Conservation (phyloP, 805 yeast genomes). For the Blastobotrys terrestris region DNA sequence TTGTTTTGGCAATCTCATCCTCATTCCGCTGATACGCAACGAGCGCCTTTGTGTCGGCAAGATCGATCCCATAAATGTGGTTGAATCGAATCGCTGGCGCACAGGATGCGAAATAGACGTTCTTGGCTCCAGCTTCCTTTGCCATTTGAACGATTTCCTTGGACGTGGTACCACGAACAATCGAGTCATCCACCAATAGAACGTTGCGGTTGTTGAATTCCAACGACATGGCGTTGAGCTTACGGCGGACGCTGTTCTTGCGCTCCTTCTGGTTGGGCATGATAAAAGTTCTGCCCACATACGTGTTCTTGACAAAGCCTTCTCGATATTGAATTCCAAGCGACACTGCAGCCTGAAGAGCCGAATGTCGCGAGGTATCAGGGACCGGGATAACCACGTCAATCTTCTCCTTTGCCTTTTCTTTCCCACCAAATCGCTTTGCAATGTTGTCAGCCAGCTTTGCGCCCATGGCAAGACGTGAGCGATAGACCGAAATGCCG, state of each 20-base stretch:
- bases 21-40: constrained; percentile 80
- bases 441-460: constrained; percentile 72
- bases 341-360: constrained; percentile 81
- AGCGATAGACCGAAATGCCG: constrained; percentile 92
- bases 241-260: constrained; percentile 87
- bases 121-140: constrained; percentile 94
- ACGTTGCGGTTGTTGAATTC: constrained; percentile 85
- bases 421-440: constrained; percentile 37
- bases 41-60: constrained; percentile 89
- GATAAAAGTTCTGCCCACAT: constrained; percentile 95
- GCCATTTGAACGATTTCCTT: constrained; percentile 97
- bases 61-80: constrained; percentile 95
- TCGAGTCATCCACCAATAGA: constrained; percentile 90
- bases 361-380: constrained; percentile 95
- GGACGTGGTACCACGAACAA: constrained; percentile 96
- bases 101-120: constrained; percentile 93
- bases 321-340: constrained; percentile 84
- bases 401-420: constrained; percentile 48
- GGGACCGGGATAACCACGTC: constrained; percentile 98
- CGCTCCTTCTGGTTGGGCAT: constrained; percentile 98
- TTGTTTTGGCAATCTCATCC: constrained; percentile 63
- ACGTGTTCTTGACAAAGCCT: constrained; percentile 94
- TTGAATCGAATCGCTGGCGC: constrained; percentile 97
- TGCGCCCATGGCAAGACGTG: constrained; percentile 90
- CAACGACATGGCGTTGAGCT: constrained; percentile 91